Evolutionary conservation across 1,139 yeast species (phyloP).

Genomic region (Candida labiduridarum): DNA sequence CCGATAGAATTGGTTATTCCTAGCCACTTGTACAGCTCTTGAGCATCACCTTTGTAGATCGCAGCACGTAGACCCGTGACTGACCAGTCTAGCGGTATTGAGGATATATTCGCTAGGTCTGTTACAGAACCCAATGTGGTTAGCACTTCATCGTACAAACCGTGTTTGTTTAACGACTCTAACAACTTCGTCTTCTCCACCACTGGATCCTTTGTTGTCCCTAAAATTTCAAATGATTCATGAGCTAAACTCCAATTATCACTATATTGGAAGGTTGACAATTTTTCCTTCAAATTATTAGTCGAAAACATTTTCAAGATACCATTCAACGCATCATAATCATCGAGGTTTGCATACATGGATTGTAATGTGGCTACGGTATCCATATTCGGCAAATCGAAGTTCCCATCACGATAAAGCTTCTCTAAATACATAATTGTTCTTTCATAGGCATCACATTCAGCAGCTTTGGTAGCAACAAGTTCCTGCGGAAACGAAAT

Average conservation of each 20-base stretch:
- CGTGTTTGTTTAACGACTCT: constrained; percentile 44
- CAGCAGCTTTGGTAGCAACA: constrained; percentile 77
- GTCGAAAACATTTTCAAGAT: constrained; percentile 74
- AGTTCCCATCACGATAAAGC: constrained; percentile 51
- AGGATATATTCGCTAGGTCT: constrained; percentile 23
- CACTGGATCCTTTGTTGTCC: constrained; percentile 40
- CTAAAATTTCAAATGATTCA: constrained; percentile 76
- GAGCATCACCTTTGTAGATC: constrained; percentile 60
- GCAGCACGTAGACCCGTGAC: constrained; percentile 77
- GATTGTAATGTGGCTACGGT: constrained; percentile 62
- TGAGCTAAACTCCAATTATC: constrained; percentile 89
- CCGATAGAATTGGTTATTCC: constrained; percentile 37
- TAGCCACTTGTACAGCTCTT: constrained; percentile 59
- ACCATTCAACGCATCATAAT: constrained; percentile 89
- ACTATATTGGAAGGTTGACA: constrained; percentile 79
- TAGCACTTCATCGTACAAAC: constrained; percentile 44
- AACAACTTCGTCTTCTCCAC: constrained; percentile 38
- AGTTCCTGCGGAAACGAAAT: constrained; percentile 65
- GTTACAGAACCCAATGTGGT: constrained; percentile 34
- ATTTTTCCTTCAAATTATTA: constrained; percentile 67
- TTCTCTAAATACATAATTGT: constrained; percentile 89
- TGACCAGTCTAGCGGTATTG: constrained; percentile 55
- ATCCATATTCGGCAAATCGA: constrained; percentile 33
- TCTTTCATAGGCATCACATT: constrained; percentile 84
- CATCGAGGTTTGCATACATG: constrained; percentile 86